Base-by-base conservation (phyloP, 2,329 filamentous ascomycete genomes). In the Beauveria sp. region DNA sequence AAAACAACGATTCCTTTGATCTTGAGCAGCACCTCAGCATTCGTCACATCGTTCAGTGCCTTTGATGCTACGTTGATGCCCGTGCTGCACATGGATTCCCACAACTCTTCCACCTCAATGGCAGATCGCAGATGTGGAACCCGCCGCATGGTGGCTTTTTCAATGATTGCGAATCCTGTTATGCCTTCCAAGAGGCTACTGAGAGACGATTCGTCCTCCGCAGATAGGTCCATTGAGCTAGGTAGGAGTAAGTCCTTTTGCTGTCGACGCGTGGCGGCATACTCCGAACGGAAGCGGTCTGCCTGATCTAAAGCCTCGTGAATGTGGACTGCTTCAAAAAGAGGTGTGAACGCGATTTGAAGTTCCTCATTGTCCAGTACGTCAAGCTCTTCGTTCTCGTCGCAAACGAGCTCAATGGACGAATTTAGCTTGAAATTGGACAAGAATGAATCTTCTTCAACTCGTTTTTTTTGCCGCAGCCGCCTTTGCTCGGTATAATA, bases 11-110 rank as follows among this genome's bases (percentile, higher is more conserved):
- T 84, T 51, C 91, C 91, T 74, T 99, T 99, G 69, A 97, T 92
- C 72, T 94, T 96, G n/a, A 97, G 79, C 41, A 99, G 78, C 30
- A 89, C 84, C 70, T 97, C 92, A 14, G 94, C 92, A 70, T 96
- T 94, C 62, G 86, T 86, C n/a, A 99, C 85, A 46, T 87, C 85
- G 55, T 84, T 82, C 5, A 99, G 78, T 0, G 91, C 88, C 66
- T 88, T 90, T 1, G 88, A 87, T 64, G 96, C 96, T 53, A 97
- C 79, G 9, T 82, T 83, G 66, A 97, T 91, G 0, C 91, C 88
- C 50, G 88, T 87, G 69, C 92, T 90, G 70, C 93, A 97, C 90
- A 97, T 94, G 0, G 92, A 97, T 69, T 97, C 93, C 94, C 94
- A 99, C 2, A 99, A 79, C 74, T 97, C 94, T 70, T 99, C 94